A percentile compares a stretch with the other conserved stretches of the same genome.
Evolutionary conservation across 345 rosid species (phyloP).

Genomic region (Rubroshorea leprosula): DNA sequence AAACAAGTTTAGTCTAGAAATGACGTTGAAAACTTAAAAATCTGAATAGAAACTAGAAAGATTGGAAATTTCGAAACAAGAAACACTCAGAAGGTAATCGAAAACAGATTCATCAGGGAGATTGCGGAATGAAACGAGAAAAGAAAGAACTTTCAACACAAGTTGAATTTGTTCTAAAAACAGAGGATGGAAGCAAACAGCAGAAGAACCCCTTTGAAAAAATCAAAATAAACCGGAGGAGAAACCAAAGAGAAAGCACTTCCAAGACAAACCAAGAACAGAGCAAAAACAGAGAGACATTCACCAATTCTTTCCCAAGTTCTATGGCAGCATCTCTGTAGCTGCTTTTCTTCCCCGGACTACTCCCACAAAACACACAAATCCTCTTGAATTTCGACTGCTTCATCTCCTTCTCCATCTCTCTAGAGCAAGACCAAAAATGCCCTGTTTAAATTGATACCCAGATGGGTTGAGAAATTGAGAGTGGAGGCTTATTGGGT

Average conservation of each 20-base stretch:
- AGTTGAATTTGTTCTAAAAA: too few species aligned
- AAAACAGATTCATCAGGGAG: background rate
- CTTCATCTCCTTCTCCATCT: conserved; percentile 36
- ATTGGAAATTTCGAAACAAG: background rate
- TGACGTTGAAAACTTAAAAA: too few species aligned
- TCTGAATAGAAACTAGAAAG: too few species aligned
- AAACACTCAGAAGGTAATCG: background rate
- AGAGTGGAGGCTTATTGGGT: background rate
- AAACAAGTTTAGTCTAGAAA: too few species aligned
- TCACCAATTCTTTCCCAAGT: conserved; percentile 79
- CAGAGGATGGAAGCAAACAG: background rate
- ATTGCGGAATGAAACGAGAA: background rate
- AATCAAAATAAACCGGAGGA: too few species aligned
- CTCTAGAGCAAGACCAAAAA: conserved; percentile 6
- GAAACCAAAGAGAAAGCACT: too few species aligned
- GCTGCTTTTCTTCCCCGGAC: conserved; percentile 67
- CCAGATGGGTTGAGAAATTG: background rate
- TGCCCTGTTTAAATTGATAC: conserved; percentile 5
- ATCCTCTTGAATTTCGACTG: conserved; percentile 61
- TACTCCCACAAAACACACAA: conserved; percentile 97
- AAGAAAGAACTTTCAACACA: background rate
- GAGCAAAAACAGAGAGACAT: conserved; percentile 1
- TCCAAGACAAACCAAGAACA: background rate
- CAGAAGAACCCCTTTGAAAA: background rate
- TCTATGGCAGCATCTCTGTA: conserved; percentile 80